Conservation (phyloP, 1,139 yeast genomes). For the Geotrichum fermentans region DNA sequence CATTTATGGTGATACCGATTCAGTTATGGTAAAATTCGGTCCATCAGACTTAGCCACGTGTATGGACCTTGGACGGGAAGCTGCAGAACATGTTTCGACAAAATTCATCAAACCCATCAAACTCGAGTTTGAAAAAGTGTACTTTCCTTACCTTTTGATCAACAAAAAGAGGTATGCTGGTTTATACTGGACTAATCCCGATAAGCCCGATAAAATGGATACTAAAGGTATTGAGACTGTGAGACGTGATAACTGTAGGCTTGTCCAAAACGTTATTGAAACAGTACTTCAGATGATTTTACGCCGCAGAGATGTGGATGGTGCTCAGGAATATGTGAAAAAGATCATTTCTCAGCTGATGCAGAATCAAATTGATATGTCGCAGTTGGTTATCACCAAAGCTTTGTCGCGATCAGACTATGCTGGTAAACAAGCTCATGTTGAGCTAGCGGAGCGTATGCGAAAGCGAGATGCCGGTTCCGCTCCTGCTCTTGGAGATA, state of each 20-base stretch:
- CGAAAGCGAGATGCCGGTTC: slow-evolving; percentile 94
- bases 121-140: slow-evolving; percentile 93
- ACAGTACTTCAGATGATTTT: slow-evolving; percentile 80
- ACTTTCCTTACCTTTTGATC: slow-evolving; percentile 87
- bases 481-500: slow-evolving; percentile 94
- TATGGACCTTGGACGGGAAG: slow-evolving; percentile 90
- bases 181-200: slow-evolving; percentile 86
- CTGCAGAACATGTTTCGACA: slow-evolving; percentile 81
- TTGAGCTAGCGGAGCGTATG: slow-evolving; percentile 94
- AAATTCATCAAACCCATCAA: slow-evolving; percentile 82
- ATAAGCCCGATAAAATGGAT: slow-evolving; percentile 92
- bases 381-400: slow-evolving; percentile 90
- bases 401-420: slow-evolving; percentile 87
- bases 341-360: slow-evolving; percentile 83
- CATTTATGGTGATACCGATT: slow-evolving; percentile 97
- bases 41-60: slow-evolving; percentile 73
- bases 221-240: slow-evolving; percentile 98
- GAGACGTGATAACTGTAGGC: slow-evolving; percentile 91
- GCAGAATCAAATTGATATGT: slow-evolving; percentile 87
- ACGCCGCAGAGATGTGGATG: slow-evolving; percentile 84
- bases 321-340: slow-evolving; percentile 81
- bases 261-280: slow-evolving; percentile 92
- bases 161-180: slow-evolving; percentile 98
- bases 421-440: slow-evolving; percentile 95
- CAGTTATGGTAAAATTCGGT: slow-evolving; percentile 98